Conservation (phyloP, 1,284 basidiomycete species). For the Trametes sp. region DNA sequence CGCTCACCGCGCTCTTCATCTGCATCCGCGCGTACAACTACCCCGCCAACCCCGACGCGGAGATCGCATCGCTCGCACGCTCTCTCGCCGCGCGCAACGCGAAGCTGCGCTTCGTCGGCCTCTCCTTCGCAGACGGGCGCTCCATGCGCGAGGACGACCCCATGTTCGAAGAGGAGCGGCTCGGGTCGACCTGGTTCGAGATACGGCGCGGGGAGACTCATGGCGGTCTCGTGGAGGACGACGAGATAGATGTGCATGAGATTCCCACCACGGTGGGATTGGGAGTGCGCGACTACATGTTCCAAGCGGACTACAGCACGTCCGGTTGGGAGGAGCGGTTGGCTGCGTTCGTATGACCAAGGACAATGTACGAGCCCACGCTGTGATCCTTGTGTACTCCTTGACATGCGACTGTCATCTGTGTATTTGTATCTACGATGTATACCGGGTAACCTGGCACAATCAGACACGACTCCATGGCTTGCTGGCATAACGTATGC, state of each 20-base stretch:
- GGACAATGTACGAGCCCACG: background rate
- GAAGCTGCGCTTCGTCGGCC: slow-evolving; percentile 19
- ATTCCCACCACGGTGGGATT: slow-evolving; percentile 17
- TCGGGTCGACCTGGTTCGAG: slow-evolving; percentile 19
- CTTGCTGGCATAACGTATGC: slow-evolving; percentile 14
- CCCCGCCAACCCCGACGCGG: slow-evolving; percentile 12
- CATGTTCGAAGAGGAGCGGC: slow-evolving; percentile 23
- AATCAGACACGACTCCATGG: too few species aligned
- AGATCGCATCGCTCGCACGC: slow-evolving; percentile 15
- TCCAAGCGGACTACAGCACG: slow-evolving; percentile 13
- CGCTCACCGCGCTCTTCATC: slow-evolving; percentile 16
- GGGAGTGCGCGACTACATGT: slow-evolving; percentile 23
- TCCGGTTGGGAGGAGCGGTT: slow-evolving; percentile 13
- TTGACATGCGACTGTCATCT: too few species aligned
- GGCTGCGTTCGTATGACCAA: background rate
- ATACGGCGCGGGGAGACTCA: background rate
- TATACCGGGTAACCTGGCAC: too few species aligned
- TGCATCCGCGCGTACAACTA: slow-evolving; percentile 23
- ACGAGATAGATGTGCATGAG: background rate
- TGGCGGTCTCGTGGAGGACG: background rate
- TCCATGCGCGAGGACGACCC: slow-evolving; percentile 20
- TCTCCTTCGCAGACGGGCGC: slow-evolving; percentile 21
- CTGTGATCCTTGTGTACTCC: too few species aligned
- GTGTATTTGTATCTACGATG: too few species aligned
- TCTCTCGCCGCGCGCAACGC: slow-evolving; percentile 8